phyloP scores from a whole-genome alignment of 306 rosid species.

The Cucumis hystrix region DNA sequence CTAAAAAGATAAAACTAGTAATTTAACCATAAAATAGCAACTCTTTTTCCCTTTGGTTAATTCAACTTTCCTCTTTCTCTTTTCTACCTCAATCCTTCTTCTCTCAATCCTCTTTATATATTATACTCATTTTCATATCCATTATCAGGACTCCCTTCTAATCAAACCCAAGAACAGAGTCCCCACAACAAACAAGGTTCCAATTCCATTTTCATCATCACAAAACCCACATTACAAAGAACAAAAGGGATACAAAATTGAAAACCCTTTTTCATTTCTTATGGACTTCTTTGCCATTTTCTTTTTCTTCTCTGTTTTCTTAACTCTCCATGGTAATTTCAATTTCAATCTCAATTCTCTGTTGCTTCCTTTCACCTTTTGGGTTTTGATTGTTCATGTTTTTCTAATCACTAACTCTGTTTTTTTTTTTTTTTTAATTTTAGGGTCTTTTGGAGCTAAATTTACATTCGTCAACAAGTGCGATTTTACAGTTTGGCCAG shows the following conservation, averaged over 20 bases:
- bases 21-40: not conserved
- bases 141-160: not conserved
- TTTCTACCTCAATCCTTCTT: not conserved
- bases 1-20: no score
- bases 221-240: not conserved
- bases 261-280: not conserved
- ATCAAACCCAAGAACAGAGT: not conserved
- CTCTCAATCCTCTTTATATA: not conserved
- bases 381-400: not conserved
- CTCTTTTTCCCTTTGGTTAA: not conserved
- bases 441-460: slow-evolving; percentile 45
- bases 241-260: not conserved
- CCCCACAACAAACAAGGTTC: not conserved
- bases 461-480: slow-evolving; percentile 48
- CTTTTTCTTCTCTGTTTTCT: not conserved
- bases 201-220: not conserved
- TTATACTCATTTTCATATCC: not conserved
- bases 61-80: not conserved
- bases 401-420: no score
- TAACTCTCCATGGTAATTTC: not conserved
- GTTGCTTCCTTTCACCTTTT: not conserved
- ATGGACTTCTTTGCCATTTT: slow-evolving; percentile 1
- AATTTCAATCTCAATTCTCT: not conserved
- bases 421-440: not conserved
- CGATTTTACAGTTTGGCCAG: slow-evolving; percentile 58